A percentile compares a stretch with the other conserved stretches of the same genome.
These are phyloP conservation scores for Usnea hakonensis DNA, from an alignment of 495 filamentous ascomycete genomes.

Conservation along the genomic window DNA sequence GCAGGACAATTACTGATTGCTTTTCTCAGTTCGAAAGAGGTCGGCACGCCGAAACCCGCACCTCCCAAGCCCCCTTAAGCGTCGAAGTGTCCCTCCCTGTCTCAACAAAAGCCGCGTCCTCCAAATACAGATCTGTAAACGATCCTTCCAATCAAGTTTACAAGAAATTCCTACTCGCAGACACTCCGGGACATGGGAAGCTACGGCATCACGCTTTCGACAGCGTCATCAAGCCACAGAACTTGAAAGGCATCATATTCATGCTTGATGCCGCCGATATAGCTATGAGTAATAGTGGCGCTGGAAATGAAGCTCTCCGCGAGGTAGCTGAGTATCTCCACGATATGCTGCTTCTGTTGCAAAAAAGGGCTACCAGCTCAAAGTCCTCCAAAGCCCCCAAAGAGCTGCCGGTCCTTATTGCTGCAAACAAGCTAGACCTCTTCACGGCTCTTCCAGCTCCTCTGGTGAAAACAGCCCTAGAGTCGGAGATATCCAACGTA, in stretches of 20 bases:
- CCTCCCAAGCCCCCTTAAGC: conserved; percentile 66
- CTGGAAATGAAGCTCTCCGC: conserved; percentile 37
- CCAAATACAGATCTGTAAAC: conserved; percentile 60
- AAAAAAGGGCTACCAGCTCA: conserved; percentile 57
- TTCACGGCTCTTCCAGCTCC: conserved; percentile 84
- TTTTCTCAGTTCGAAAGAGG: conserved; percentile 21
- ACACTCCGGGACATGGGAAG: conserved; percentile 95
- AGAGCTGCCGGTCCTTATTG: conserved; percentile 68
- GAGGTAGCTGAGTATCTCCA: conserved; percentile 75
- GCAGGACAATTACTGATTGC: conserved; percentile 6
- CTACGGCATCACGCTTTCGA: conserved; percentile 51
- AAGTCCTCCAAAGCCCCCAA: conserved; percentile 51
- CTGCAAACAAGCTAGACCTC: conserved; percentile 90
- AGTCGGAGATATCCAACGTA: conserved; percentile 74
- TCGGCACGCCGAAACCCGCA: conserved; percentile 52
- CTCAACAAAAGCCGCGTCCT: conserved; percentile 52
- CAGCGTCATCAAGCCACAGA: conserved; percentile 41
- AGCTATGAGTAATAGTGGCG: conserved; percentile 29
- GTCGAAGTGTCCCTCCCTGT: conserved; percentile 66
- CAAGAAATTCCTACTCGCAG: conserved; percentile 66
- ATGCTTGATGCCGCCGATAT: conserved; percentile 77
- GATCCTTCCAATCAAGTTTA: conserved; percentile 59
- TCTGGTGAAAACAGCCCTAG: conserved; percentile 66
- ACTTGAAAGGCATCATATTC: conserved; percentile 73
- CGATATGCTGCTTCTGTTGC: conserved; percentile 72